Base-by-base conservation (phyloP, 129 eudicot genomes). In the Flaveria trinervia region DNA sequence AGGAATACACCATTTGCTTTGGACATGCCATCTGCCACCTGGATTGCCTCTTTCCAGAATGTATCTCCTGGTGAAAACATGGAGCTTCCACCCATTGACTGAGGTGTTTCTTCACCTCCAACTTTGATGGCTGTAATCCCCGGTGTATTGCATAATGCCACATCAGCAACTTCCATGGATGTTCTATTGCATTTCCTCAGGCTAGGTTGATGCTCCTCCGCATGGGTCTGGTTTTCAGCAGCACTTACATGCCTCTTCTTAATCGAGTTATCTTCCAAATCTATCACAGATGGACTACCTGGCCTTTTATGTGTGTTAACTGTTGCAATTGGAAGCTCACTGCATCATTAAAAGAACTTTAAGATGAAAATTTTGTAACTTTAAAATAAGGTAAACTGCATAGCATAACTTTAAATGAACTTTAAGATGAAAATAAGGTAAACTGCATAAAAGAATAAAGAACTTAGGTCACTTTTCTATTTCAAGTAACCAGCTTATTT, bases 1-100 rank as follows among this genome's bases (percentile, higher is more conserved):
- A 70, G 14, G 39, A 59, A 36, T 33, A 56, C 25, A 73, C 9
- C 70, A 57, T 74, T 75, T 64, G n/a, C 80, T 30, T 50, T 50
- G 62, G 83, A 75, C 83, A 93, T 62, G 18, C 89, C 96, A 71
- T 94, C 99, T 7, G 88, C 99, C 77, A 94, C 88, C 78, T 83
- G 88, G 75, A 91, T 89, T 69, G 99, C 99, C 83, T 94, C 99
- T 76, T 79, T 89, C 99, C 99, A 91, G 74, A 94, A 94, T 62
- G 91, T 80, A 79, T 91, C 99, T 77, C 99, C 99, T 65, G 97
- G 99, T 67, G 99, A 91, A 79, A 91, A 87, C 16, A 84, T 60
- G 51, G 97, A 94, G 79, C 97, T 89, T 68, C 97, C 97, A 74
- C 62, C 82, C 39, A 83, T 76, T 55, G 99, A 89, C 79, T 83